Evolutionary conservation across 805 yeast genomes (phyloP).

Genomic region (Cyberlindnera nakhonratchasimensis): DNA sequence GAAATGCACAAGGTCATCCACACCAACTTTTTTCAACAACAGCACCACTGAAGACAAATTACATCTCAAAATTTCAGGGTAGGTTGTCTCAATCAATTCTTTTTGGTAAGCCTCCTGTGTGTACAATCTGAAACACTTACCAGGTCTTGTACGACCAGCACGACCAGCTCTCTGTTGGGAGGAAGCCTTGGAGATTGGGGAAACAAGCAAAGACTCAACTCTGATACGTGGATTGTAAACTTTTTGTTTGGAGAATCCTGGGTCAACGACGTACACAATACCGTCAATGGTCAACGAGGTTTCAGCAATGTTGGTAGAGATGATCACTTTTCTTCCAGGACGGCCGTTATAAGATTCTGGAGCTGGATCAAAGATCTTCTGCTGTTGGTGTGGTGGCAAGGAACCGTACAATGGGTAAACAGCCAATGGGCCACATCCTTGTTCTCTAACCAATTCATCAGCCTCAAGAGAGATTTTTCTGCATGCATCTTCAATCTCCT

Average conservation of each 20-base stretch:
- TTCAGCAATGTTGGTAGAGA: slow-evolving; percentile 95
- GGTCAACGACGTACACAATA: slow-evolving; percentile 94
- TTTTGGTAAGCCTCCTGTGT: slow-evolving; percentile 95
- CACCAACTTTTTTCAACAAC: slow-evolving; percentile 89
- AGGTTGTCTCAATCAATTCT: slow-evolving; percentile 91
- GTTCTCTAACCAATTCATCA: slow-evolving; percentile 85
- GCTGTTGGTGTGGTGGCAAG: slow-evolving; percentile 93
- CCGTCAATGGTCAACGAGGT: slow-evolving; percentile 97
- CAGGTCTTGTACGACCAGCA: slow-evolving; percentile 99
- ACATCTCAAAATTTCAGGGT: slow-evolving; percentile 91
- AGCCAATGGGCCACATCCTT: slow-evolving; percentile 80
- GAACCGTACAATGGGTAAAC: slow-evolving; percentile 97
- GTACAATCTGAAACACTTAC: slow-evolving; percentile 93
- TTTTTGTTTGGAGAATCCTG: slow-evolving; percentile 95
- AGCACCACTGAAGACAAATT: slow-evolving; percentile 89
- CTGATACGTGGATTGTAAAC: slow-evolving; percentile 95
- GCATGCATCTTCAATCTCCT: slow-evolving; percentile 96
- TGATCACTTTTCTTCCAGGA: slow-evolving; percentile 93
- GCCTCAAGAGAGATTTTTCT: slow-evolving; percentile 83
- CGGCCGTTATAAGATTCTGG: slow-evolving; percentile 70
- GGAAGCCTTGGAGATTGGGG: slow-evolving; percentile 95
- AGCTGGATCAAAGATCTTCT: slow-evolving; percentile 88
- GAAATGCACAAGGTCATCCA: slow-evolving; percentile 94
- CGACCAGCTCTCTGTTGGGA: slow-evolving; percentile 99
- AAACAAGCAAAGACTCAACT: slow-evolving; percentile 89